Evolutionary conservation across 352 stramenopile genomes (phyloP).

Genomic region (Phytophthora hybrid): DNA sequence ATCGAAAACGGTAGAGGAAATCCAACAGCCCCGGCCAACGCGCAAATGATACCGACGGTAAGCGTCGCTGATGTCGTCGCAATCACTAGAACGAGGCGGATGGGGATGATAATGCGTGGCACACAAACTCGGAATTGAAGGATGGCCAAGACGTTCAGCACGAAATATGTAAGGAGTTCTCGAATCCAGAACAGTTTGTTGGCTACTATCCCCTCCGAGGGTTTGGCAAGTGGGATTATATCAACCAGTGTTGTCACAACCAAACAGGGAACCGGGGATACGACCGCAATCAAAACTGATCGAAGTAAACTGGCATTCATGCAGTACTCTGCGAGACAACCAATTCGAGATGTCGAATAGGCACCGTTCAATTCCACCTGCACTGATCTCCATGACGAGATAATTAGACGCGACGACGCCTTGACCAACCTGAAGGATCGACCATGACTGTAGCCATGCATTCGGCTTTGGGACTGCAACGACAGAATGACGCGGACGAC

Average conservation of each 20-base stretch:
- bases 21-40: slow-evolving; percentile 1
- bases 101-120: neutral
- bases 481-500: too few species aligned
- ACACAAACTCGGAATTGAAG: neutral
- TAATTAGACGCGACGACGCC: neutral
- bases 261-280: slow-evolving; percentile 15
- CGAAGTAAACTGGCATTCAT: neutral
- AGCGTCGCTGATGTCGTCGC: neutral
- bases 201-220: neutral
- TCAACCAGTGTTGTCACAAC: slow-evolving; percentile 6
- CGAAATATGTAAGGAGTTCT: slow-evolving; percentile 13
- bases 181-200: slow-evolving; percentile 22
- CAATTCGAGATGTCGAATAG: slow-evolving; percentile 5
- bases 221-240: slow-evolving; percentile 15
- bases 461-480: neutral
- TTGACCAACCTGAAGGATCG: neutral
- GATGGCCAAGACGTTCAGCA: neutral
- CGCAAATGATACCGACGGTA: slow-evolving; percentile 6
- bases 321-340: neutral
- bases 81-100: neutral
- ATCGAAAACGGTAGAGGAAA: slow-evolving; percentile 35
- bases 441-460: neutral
- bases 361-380: slow-evolving; percentile 13
- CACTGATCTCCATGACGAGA: neutral
- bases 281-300: neutral